A percentile compares a stretch with the other conserved stretches of the same genome.
Conservation (phyloP, 2,329 filamentous ascomycete genomes). For the Hypomyces perniciosus region DNA sequence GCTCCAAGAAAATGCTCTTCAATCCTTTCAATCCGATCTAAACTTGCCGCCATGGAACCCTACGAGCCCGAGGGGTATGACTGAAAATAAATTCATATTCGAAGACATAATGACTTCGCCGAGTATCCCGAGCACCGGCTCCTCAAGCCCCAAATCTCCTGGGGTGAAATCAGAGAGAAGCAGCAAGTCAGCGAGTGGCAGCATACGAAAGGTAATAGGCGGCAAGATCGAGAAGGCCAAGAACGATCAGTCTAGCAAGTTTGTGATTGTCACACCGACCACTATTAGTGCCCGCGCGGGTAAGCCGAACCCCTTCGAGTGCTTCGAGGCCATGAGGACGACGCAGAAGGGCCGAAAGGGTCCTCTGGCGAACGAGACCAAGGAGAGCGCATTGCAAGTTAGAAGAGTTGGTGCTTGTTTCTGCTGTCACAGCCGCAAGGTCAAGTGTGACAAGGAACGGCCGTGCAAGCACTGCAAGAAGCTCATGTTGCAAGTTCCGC, state of each 20-base stretch:
- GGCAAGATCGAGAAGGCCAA: conserved; percentile 43
- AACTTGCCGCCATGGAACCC: conserved; percentile 36
- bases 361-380: conserved; percentile 47
- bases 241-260: conserved; percentile 37
- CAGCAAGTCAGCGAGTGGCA: conserved; percentile 23
- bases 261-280: conserved; percentile 50
- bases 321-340: conserved; percentile 47
- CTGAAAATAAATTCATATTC: conserved; percentile 31
- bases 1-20: conserved; percentile 26
- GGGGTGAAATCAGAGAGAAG: conserved; percentile 23
- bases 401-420: conserved; percentile 52
- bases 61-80: conserved; percentile 25
- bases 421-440: conserved; percentile 54
- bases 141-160: conserved; percentile 26
- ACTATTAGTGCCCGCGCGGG: conserved; percentile 47
- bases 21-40: conserved; percentile 19
- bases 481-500: conserved; percentile 43
- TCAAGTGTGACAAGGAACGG: conserved; percentile 50
- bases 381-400: conserved; percentile 49
- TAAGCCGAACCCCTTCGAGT: conserved; percentile 47
- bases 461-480: conserved; percentile 53
- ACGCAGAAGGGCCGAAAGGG: conserved; percentile 52
- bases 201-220: conserved; percentile 38
- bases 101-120: conserved; percentile 34
- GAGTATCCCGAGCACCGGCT: conserved; percentile 19